A percentile compares a stretch with the other conserved stretches of the same genome.
Conservation (phyloP, 2,329 filamentous ascomycete species). For the Cladosporium sp. region DNA sequence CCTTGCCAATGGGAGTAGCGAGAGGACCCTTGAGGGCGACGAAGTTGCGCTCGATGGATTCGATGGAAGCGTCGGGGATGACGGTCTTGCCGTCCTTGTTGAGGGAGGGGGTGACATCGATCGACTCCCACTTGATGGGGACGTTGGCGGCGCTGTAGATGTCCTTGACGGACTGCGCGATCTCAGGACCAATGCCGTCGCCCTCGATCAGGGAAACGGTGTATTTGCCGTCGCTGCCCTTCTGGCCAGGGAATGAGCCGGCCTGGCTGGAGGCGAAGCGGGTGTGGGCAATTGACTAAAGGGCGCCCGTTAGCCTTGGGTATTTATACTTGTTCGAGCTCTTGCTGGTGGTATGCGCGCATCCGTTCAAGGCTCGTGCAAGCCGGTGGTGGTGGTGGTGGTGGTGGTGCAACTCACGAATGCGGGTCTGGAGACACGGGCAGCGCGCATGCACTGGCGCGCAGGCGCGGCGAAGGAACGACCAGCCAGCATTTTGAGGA, state of each 20-base stretch:
- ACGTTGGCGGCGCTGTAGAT: slow-evolving; percentile 96
- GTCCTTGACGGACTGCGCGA: slow-evolving; percentile 96
- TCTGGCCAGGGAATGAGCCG: slow-evolving; percentile 89
- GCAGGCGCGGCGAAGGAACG: slow-evolving; percentile 74
- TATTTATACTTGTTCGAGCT: background rate
- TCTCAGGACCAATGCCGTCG: slow-evolving; percentile 98
- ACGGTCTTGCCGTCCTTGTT: slow-evolving; percentile 88
- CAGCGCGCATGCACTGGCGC: slow-evolving; percentile 75
- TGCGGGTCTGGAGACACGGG: slow-evolving; percentile 44
- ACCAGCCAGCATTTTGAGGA: slow-evolving; percentile 74
- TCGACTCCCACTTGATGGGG: slow-evolving; percentile 94
- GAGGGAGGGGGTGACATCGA: slow-evolving; percentile 90
- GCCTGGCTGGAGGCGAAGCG: slow-evolving; percentile 55
- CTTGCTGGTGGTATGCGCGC: background rate
- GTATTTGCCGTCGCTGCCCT: slow-evolving; percentile 89
- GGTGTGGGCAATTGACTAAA: background rate
- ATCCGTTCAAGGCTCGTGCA: slow-evolving; percentile 1
- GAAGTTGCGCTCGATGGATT: slow-evolving; percentile 92
- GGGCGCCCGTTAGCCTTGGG: slow-evolving; percentile 1
- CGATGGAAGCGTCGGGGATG: slow-evolving; percentile 89
- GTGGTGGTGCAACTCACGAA: slow-evolving; percentile 22
- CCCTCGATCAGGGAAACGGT: slow-evolving; percentile 97
- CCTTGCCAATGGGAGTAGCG: slow-evolving; percentile 97
- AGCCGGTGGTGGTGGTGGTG: background rate
- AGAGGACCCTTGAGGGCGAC: slow-evolving; percentile 97